Percentiles rank a stretch among this genome's conserved stretches.
Conservation (phyloP, 805 yeast species). For the Millerozyma acaciae region DNA sequence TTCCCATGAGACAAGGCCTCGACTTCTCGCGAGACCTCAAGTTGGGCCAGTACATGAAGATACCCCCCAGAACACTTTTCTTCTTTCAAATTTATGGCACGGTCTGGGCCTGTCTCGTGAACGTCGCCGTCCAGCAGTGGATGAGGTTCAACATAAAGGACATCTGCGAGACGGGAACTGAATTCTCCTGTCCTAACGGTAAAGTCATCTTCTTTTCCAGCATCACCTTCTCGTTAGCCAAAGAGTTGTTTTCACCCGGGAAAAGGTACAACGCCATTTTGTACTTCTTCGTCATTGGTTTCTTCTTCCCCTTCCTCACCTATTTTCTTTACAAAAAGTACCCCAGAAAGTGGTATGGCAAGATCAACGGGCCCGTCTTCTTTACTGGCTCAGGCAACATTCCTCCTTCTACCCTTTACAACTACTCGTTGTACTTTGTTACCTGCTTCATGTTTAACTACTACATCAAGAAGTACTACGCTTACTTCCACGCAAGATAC, state of each 20-base stretch:
- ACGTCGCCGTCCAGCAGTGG: slow-evolving; percentile 22
- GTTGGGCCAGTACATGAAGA: slow-evolving; percentile 50
- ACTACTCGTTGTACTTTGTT: slow-evolving; percentile 9
- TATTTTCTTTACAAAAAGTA: background rate
- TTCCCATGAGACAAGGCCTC: slow-evolving; percentile 40
- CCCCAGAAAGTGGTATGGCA: slow-evolving; percentile 1
- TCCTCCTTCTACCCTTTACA: slow-evolving; percentile 10
- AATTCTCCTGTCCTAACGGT: slow-evolving; percentile 41
- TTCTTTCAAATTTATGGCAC: slow-evolving; percentile 48
- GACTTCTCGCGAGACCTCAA: slow-evolving; percentile 10
- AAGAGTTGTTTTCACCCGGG: slow-evolving; percentile 8
- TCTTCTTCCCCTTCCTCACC: background rate
- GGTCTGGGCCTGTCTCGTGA: slow-evolving; percentile 17
- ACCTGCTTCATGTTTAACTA: slow-evolving; percentile 47
- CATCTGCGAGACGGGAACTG: slow-evolving; percentile 25
- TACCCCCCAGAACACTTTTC: slow-evolving; percentile 50
- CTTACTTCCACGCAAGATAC: slow-evolving; percentile 60
- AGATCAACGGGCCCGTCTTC: slow-evolving; percentile 8
- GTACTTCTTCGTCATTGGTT: slow-evolving; percentile 12
- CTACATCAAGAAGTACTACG: slow-evolving; percentile 40
- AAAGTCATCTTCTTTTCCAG: slow-evolving; percentile 40
- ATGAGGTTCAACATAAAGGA: slow-evolving; percentile 20
- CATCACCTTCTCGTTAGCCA: slow-evolving; percentile 35
- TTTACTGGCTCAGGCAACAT: slow-evolving; percentile 9
- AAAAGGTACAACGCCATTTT: slow-evolving; percentile 11